phyloP scores from a whole-genome alignment of 2,329 filamentous ascomycete species.

The Lachnellula hyalina region DNA sequence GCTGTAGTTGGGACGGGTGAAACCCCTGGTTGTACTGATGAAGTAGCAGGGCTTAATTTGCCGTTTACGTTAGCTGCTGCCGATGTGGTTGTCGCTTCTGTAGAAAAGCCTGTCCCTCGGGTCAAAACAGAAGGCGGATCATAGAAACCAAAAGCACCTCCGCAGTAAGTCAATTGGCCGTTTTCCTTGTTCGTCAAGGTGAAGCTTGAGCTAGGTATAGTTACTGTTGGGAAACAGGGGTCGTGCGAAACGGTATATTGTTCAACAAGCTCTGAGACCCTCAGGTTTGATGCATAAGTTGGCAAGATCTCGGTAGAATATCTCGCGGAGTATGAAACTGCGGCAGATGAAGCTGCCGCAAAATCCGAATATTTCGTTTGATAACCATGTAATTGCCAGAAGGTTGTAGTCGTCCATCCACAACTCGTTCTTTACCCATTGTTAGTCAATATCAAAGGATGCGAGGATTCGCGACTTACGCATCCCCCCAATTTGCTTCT shows the following conservation, averaged over 20 bases:
- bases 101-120: not conserved
- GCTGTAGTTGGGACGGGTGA: not conserved
- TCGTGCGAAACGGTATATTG: not conserved
- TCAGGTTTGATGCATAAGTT: not conserved
- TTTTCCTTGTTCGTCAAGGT: not conserved
- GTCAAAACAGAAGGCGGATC: not conserved
- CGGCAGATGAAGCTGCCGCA: not conserved
- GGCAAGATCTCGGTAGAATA: not conserved
- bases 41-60: not conserved
- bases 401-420: not conserved
- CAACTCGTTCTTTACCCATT: not conserved
- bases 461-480: not conserved
- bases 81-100: not conserved
- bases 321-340: not conserved
- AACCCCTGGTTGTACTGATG: not conserved
- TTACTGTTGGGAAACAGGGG: not conserved
- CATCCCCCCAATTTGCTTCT: not conserved
- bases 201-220: not conserved
- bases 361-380: not conserved
- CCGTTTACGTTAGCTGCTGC: not conserved
- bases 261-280: not conserved
- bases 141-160: not conserved
- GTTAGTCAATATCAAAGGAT: not conserved
- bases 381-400: not conserved
- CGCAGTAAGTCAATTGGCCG: not conserved